phyloP scores from a whole-genome alignment of 179 eudicot species.

The Silene vulgaris region DNA sequence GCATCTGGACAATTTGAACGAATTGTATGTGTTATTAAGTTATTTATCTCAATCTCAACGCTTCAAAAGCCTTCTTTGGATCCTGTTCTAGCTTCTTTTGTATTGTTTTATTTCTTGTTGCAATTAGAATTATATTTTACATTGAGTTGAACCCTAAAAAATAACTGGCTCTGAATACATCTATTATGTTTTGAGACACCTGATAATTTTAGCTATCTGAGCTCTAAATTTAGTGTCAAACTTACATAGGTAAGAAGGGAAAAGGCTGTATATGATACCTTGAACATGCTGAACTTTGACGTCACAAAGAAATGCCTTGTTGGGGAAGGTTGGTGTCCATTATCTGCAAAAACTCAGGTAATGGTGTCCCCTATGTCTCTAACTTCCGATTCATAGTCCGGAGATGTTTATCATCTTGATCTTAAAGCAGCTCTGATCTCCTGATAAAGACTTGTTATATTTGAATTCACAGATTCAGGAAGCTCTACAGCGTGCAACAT shows the following conservation, averaged over 20 bases:
- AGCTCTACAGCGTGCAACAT: conserved; percentile 85
- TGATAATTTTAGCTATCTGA: conserved; percentile 5
- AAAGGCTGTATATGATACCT: conserved; percentile 90
- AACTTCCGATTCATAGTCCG: background rate
- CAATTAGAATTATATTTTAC: background rate
- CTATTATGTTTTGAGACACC: conserved; percentile 11
- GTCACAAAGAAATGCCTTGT: conserved; percentile 98
- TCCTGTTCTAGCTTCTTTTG: background rate
- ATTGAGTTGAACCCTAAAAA: conserved; percentile 2
- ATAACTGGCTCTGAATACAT: conserved; percentile 11
- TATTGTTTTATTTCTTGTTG: conserved; percentile 17
- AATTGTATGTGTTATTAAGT: background rate
- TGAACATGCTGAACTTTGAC: conserved; percentile 94
- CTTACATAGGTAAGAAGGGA: conserved; percentile 82
- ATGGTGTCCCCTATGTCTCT: conserved; percentile 6
- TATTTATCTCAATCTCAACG: conserved; percentile 3
- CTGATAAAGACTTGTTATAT: conserved; percentile 11
- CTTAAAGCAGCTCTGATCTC: background rate
- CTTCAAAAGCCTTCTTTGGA: background rate
- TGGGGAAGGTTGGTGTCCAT: conserved; percentile 98
- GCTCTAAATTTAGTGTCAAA: conserved; percentile 7
- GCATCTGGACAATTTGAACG: conserved; percentile 8
- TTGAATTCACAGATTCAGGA: conserved; percentile 67
- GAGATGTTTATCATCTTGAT: conserved; percentile 3
- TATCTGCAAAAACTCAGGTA: conserved; percentile 81